A percentile compares a stretch with the other conserved stretches of the same genome.
Evolutionary conservation across 2,329 filamentous ascomycete species (phyloP).

Genomic region (Monascus ruber): DNA sequence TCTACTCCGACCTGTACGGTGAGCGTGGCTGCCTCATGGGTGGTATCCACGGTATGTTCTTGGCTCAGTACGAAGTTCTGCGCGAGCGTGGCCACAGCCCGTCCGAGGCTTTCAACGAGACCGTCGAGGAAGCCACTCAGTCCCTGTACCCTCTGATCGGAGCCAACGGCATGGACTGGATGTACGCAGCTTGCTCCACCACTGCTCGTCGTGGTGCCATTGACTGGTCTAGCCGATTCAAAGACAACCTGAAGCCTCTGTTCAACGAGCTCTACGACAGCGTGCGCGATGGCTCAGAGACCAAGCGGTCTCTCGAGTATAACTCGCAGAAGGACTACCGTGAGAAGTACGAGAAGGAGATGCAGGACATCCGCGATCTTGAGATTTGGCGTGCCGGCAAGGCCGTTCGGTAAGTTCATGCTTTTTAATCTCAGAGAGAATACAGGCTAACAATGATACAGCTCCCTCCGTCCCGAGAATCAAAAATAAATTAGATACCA

Average conservation of each 20-base stretch:
- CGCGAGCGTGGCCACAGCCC: constrained; percentile 96
- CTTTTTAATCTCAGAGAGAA: constrained; percentile 7
- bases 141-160: constrained; percentile 95
- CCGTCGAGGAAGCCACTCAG: constrained; percentile 98
- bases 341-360: constrained; percentile 93
- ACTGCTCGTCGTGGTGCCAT: constrained; percentile 97
- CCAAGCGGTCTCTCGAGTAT: constrained; percentile 91
- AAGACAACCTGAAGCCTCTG: constrained; percentile 95
- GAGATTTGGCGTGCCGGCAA: constrained; percentile 99
- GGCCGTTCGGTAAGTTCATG: constrained; percentile 63
- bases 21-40: constrained; percentile 99
- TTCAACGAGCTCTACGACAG: constrained; percentile 96
- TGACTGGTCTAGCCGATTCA: constrained; percentile 96
- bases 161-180: constrained; percentile 99
- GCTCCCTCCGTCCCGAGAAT: constrained; percentile 75
- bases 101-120: constrained; percentile 99
- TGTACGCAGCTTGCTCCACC: constrained; percentile 99
- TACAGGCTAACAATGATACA: constrained; percentile 20
- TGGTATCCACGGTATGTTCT: constrained; percentile 99
- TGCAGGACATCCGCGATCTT: constrained; percentile 93
- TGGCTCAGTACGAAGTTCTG: constrained; percentile 99
- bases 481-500: constrained; percentile 48
- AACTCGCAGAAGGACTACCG: constrained; percentile 94
- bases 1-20: constrained; percentile 98
- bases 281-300: constrained; percentile 85